Evolutionary conservation across 345 rosid species (phyloP).

Genomic region (Rhizophora apiculata): DNA sequence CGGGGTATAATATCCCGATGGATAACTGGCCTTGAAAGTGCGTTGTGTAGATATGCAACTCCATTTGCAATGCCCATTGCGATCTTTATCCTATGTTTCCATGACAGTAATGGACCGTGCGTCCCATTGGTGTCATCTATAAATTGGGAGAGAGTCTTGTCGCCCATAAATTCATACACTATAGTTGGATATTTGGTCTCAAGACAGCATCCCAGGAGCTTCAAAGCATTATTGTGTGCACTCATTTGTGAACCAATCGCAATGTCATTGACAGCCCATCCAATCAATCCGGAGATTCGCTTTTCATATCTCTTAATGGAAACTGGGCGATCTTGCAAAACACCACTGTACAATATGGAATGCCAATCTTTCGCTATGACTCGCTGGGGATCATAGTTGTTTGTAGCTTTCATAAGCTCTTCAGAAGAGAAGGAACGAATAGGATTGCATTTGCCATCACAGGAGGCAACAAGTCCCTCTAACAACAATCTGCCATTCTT

Average conservation of each 20-base stretch:
- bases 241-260: not conserved
- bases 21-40: not conserved
- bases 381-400: not conserved
- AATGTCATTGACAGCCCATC: not conserved
- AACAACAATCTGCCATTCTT: slow-evolving; percentile 8
- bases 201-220: not conserved
- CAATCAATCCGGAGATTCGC: no score
- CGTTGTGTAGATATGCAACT: not conserved
- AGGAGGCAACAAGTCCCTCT: slow-evolving; percentile 6
- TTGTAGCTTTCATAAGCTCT: slow-evolving; percentile 19
- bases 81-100: not conserved
- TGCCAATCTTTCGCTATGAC: rapidly evolving
- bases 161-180: not conserved
- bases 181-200: not conserved
- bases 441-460: slow-evolving; percentile 16
- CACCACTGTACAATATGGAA: slow-evolving; percentile 1
- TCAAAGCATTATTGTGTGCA: not conserved
- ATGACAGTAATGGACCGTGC: not conserved
- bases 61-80: not conserved
- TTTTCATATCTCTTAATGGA: not conserved
- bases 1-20: not conserved
- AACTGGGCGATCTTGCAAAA: slow-evolving; percentile 2
- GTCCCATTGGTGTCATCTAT: not conserved
- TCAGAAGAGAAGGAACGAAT: slow-evolving; percentile 11
- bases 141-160: not conserved